Conservation (phyloP, 2,329 filamentous ascomycete genomes). For the Orbilia ellipsospora region DNA sequence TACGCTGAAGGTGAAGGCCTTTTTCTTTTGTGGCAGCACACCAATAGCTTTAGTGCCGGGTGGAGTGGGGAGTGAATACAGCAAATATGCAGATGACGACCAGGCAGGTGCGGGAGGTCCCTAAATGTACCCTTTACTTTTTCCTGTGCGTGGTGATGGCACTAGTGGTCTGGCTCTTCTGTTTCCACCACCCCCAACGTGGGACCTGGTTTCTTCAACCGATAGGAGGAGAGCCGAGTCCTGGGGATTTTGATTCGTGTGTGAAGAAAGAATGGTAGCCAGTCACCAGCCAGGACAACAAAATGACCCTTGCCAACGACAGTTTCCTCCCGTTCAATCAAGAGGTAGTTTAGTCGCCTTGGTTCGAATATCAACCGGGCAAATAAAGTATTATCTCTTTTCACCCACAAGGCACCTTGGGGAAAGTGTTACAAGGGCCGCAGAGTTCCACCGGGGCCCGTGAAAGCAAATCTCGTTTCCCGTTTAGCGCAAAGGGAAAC, state of each 20-base stretch:
- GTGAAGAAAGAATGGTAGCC: constrained; percentile 49
- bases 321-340: constrained; percentile 40
- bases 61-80: constrained; percentile 48
- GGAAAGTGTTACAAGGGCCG: constrained; percentile 48
- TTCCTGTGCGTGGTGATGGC: constrained; percentile 51
- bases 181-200: constrained; percentile 23
- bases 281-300: constrained; percentile 41
- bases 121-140: constrained; percentile 54
- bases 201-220: constrained; percentile 52
- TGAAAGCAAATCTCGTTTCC: constrained; percentile 44
- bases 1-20: constrained; percentile 45
- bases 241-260: constrained; percentile 55
- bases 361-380: constrained; percentile 33
- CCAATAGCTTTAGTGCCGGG: constrained; percentile 38
- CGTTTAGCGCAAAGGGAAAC: constrained; percentile 11
- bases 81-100: constrained; percentile 54
- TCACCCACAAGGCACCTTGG: constrained; percentile 18
- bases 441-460: constrained; percentile 41
- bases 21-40: constrained; percentile 45
- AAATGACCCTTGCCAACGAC: constrained; percentile 42
- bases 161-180: constrained; percentile 45
- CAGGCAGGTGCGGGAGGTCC: constrained; percentile 54
- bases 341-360: constrained; percentile 40
- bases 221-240: constrained; percentile 55
- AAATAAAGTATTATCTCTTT: constrained; percentile 30